Conservation (phyloP, 805 yeast species). For the Kockiozyma suomiensis region DNA sequence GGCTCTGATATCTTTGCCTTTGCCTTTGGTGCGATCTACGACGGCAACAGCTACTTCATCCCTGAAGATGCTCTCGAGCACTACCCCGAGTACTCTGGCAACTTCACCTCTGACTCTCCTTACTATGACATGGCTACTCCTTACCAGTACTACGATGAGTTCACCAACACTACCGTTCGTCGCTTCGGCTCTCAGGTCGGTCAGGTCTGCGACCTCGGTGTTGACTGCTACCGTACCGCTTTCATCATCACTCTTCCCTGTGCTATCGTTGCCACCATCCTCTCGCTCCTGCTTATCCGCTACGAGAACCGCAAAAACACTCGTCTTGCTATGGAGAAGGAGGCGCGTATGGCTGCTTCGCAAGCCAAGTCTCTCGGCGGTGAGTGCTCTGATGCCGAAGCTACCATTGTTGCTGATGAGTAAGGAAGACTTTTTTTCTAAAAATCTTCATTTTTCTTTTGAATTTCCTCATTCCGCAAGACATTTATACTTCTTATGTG, state of each 20-base stretch:
- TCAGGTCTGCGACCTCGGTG: conserved; percentile 30
- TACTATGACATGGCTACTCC: conserved; percentile 9
- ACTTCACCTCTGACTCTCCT: conserved; percentile 4
- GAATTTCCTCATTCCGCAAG: too few species aligned
- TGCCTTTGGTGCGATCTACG: conserved; percentile 66
- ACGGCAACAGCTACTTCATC: conserved; percentile 44
- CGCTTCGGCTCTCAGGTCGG: conserved; percentile 30
- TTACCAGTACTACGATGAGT: conserved; percentile 11
- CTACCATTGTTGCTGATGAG: conserved; percentile 11
- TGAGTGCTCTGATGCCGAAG: conserved; percentile 12
- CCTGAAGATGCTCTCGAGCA: conserved; percentile 16
- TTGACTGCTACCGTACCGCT: conserved; percentile 32
- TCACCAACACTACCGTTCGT: conserved; percentile 23
- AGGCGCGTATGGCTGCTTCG: not conserved
- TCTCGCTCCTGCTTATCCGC: conserved; percentile 22
- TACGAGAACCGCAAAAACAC: conserved; percentile 14
- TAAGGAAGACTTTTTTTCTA: not conserved
- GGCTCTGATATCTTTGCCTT: conserved; percentile 59
- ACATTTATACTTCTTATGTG: not conserved
- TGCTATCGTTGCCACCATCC: conserved; percentile 17
- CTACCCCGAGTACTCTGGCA: conserved; percentile 6
- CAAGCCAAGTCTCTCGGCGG: conserved; percentile 6
- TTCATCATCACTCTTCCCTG: conserved; percentile 32
- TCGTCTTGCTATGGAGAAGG: conserved; percentile 6
- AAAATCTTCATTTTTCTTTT: not conserved